Conservation (phyloP, 2,329 filamentous ascomycete genomes). For the Cyphellophora attinorum region DNA sequence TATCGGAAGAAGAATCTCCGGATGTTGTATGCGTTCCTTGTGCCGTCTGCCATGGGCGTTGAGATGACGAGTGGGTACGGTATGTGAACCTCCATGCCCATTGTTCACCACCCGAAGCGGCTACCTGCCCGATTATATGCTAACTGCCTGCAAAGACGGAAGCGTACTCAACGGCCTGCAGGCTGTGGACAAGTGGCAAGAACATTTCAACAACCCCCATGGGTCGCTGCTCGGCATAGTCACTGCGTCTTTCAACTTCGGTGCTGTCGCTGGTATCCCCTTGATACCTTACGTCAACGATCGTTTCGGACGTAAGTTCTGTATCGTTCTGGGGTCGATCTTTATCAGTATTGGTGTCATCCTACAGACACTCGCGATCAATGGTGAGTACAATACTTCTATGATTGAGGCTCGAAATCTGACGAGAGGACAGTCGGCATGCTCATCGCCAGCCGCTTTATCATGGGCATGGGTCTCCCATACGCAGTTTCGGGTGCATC, state of each 20-base stretch:
- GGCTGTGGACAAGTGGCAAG: slow-evolving; percentile 11
- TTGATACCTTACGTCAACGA: slow-evolving; percentile 39
- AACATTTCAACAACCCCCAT: slow-evolving; percentile 24
- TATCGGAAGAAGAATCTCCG: neutral
- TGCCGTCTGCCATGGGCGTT: neutral
- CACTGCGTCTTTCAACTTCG: slow-evolving; percentile 26
- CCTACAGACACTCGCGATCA: slow-evolving; percentile 13
- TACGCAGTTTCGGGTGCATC: slow-evolving; percentile 15
- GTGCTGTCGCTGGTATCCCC: slow-evolving; percentile 33
- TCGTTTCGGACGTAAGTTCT: slow-evolving; percentile 34
- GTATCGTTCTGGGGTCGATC: slow-evolving; percentile 36
- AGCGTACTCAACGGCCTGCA: slow-evolving; percentile 13
- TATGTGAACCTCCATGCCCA: too few relatives aligned
- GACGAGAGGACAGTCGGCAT: neutral
- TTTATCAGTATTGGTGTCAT: slow-evolving; percentile 37
- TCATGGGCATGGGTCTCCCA: neutral
- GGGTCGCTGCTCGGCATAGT: slow-evolving; percentile 25
- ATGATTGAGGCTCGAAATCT: neutral
- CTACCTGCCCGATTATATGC: too few relatives aligned
- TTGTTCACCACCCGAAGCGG: too few relatives aligned
- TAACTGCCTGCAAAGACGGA: too few relatives aligned
- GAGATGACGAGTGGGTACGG: slow-evolving; percentile 9
- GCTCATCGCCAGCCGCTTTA: neutral
- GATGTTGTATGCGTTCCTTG: slow-evolving; percentile 37
- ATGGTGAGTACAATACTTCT: neutral